Evolutionary conservation across 768 basidiomycete species (phyloP), one percentile per base, ranked within the genome.

Genomic region (Suillus spraguei): DNA sequence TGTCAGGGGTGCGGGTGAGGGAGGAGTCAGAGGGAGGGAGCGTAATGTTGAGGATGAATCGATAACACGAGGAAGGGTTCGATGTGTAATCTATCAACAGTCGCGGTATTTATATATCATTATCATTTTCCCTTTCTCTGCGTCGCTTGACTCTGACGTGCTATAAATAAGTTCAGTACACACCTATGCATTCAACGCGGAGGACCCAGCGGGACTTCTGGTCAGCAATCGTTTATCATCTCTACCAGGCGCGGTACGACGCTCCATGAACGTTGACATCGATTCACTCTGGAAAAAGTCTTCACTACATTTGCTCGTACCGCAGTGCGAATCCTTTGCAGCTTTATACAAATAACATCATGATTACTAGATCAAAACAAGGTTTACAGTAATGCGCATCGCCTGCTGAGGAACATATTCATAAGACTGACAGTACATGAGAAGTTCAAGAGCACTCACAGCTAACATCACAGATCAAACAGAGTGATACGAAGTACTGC

Each of bases 401-500:
- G 41, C 41, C 56, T 20, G 24, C 54, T 55, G 56, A 41, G 24
- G 20, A 41, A 41, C 24, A 32, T 41, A 20, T 17, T 32, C 39
- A 5, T 39, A 17, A 58, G 39, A 28, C 28, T 4, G 24, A 58
- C 28, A 41, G 24, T 32, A 52, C 17, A 28, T 58, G 1, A 58
- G 17, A n/a, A 28, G 20, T 53, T 13, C 3, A 39, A 13, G 39
- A 41, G 39, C 11, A 58, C 56, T 13, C 11, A 58, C 56, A 41
- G 39, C 39, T 58, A 41, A 58, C 38, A 58, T 58, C 38, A 28
- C 36, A 32, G 56, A 41, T 58, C 55, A 41, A 58, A 53, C 32
- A 39, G 16, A 41, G 9, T 28, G 17, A 11, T 7, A 58, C 17
- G 41, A n/a, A 16, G 13, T 8, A 22, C n/a, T 7, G 6, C 50